These are phyloP conservation scores for Amanita inopinata DNA, from an alignment of 768 basidiomycete species.

Conservation along the genomic window DNA sequence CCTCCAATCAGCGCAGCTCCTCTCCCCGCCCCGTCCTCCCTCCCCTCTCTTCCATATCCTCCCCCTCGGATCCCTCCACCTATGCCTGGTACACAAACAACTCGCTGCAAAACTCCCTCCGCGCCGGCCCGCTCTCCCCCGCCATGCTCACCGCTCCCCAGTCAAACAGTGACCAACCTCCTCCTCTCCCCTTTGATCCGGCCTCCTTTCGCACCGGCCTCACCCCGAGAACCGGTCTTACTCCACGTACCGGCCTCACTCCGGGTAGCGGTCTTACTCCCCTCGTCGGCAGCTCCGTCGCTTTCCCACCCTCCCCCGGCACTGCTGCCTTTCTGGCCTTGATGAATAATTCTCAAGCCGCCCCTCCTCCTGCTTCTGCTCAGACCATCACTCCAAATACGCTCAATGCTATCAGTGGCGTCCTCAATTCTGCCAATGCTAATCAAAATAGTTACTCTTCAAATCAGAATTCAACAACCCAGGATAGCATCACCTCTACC, in stretches of 20 bases:
- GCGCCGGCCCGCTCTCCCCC: constrained; percentile 89
- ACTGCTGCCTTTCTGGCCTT: constrained; percentile 90
- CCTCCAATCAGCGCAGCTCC: constrained; percentile 26
- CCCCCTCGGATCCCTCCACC: constrained; percentile 47
- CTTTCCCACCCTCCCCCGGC: constrained; percentile 80
- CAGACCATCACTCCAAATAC: constrained; percentile 64
- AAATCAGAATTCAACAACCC: constrained; percentile 22
- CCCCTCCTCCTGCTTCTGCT: constrained; percentile 26
- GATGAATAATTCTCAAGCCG: constrained; percentile 54
- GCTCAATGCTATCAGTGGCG: constrained; percentile 72
- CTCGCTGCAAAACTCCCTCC: constrained; percentile 62
- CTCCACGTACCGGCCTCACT: constrained; percentile 76
- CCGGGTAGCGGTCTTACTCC: constrained; percentile 72
- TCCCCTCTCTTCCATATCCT: constrained; percentile 70
- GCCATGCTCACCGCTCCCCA: constrained; percentile 93
- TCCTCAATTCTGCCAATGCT: constrained; percentile 52
- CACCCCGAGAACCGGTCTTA: constrained; percentile 80
- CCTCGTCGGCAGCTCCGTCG: constrained; percentile 60
- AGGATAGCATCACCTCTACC: constrained; percentile 17
- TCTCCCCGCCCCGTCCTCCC: constrained; percentile 69
- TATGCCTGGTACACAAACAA: constrained; percentile 62
- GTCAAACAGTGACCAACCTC: constrained; percentile 30
- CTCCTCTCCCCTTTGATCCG: constrained; percentile 57
- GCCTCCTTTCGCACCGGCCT: constrained; percentile 74
- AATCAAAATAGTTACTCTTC: constrained; percentile 40